Percentiles rank a stretch among this genome's conserved stretches.
Conservation (phyloP, 2,329 filamentous ascomycete species). For the Rhynchosporium agropyri region DNA sequence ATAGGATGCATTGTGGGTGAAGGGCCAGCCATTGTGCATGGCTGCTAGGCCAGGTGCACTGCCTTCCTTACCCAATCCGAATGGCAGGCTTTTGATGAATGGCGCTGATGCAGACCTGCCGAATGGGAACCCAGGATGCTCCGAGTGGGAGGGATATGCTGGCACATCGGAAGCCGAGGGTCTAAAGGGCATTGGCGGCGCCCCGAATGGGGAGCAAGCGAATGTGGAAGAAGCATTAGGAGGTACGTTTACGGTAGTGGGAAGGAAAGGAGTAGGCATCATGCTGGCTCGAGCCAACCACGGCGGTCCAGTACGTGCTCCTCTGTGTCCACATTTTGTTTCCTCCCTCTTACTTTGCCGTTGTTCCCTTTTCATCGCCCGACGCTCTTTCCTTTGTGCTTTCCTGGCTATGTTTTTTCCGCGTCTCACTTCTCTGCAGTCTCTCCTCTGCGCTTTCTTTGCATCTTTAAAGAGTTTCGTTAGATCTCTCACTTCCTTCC, state of each 20-base stretch:
- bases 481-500: conserved; percentile 51
- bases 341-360: conserved; percentile 43
- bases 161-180: conserved; percentile 8
- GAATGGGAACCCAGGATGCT: conserved; percentile 25
- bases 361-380: conserved; percentile 33
- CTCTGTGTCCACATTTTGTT: conserved; percentile 29
- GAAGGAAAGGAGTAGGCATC: background rate
- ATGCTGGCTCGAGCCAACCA: conserved; percentile 13
- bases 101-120: conserved; percentile 22
- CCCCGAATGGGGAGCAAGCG: background rate
- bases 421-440: conserved; percentile 38
- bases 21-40: conserved; percentile 33
- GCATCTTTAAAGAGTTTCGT: conserved; percentile 49
- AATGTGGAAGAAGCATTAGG: background rate
- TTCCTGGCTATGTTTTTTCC: conserved; percentile 22
- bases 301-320: conserved; percentile 2
- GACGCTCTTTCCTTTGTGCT: conserved; percentile 29
- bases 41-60: conserved; percentile 17
- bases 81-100: conserved; percentile 16
- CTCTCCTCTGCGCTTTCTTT: conserved; percentile 44
- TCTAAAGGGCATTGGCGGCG: background rate
- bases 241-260: background rate
- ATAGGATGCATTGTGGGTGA: conserved; percentile 23
- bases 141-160: background rate
- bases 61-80: conserved; percentile 9